Percentiles rank a stretch among this genome's conserved stretches.
Conservation (phyloP, 306 rosid genomes). For the Coriaria nepalensis region DNA sequence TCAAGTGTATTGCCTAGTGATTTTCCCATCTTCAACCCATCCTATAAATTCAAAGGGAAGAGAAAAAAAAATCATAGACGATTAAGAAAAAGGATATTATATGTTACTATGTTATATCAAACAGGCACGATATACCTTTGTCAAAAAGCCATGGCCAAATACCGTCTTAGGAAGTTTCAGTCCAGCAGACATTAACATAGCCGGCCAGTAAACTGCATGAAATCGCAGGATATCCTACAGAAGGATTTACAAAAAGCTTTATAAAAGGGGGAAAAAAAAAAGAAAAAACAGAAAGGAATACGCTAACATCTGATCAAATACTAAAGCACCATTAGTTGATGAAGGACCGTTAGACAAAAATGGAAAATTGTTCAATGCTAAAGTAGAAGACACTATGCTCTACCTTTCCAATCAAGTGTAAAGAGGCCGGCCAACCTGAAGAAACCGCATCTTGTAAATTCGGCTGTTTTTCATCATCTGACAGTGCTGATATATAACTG, state of each 20-base stretch:
- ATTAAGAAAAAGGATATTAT: no score
- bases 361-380: neutral
- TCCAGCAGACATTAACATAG: slow-evolving; percentile 97
- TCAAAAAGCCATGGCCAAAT: slow-evolving; percentile 95
- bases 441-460: slow-evolving; percentile 53
- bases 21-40: slow-evolving; percentile 99
- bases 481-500: slow-evolving; percentile 89
- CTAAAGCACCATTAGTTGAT: neutral
- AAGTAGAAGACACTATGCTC: slow-evolving; percentile 8
- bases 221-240: slow-evolving; percentile 88
- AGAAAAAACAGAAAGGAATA: neutral
- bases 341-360: neutral
- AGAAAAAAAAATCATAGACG: neutral
- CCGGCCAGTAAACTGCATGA: slow-evolving; percentile 98
- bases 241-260: slow-evolving; percentile 8
- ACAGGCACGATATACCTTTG: slow-evolving; percentile 46
- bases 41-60: slow-evolving; percentile 51
- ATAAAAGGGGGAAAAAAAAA: neutral
- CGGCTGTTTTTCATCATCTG: slow-evolving; percentile 46
- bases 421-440: slow-evolving; percentile 80
- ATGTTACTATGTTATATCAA: no score
- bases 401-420: slow-evolving; percentile 97
- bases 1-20: slow-evolving; percentile 93
- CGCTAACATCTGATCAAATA: slow-evolving; percentile 1
- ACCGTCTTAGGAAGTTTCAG: slow-evolving; percentile 81